A percentile compares a stretch with the other conserved stretches of the same genome.
Conservation (phyloP, 1,284 basidiomycete genomes). For the Cutaneotrichosporon sp. region DNA sequence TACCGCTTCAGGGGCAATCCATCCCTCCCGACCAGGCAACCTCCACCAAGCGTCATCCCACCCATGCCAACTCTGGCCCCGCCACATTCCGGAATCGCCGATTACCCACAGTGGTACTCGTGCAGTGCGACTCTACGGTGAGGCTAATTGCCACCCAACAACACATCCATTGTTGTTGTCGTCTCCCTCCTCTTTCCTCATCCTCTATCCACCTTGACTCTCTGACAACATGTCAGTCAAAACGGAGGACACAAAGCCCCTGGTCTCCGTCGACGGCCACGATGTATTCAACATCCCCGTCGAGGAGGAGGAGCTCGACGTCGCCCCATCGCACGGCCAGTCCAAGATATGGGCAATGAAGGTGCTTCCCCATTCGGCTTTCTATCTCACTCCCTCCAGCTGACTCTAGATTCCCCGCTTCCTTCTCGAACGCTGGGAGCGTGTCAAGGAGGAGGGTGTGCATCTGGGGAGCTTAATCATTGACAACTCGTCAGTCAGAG, state of each 20-base stretch:
- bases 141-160: constrained; percentile 11
- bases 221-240: constrained; percentile 14
- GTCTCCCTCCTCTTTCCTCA: not conserved
- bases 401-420: constrained; percentile 56
- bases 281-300: constrained; percentile 27
- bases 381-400: not conserved
- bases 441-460: constrained; percentile 54
- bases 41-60: not conserved
- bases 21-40: not conserved
- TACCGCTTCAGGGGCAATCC: constrained; percentile 3
- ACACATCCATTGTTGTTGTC: constrained; percentile 1
- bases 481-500: constrained; percentile 51
- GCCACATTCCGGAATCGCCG: not conserved
- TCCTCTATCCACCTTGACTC: not conserved
- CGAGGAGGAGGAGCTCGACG: constrained; percentile 40
- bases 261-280: constrained; percentile 17
- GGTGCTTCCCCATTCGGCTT: constrained; percentile 23
- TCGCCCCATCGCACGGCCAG: constrained; percentile 25
- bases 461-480: constrained; percentile 57
- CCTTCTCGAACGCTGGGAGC: constrained; percentile 57
- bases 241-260: constrained; percentile 26
- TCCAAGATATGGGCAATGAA: constrained; percentile 49
- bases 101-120: not conserved
- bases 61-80: not conserved
- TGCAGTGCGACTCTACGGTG: too few species aligned